A percentile compares a stretch with the other conserved stretches of the same genome.
These are phyloP conservation scores for Hymenoscyphus scutula DNA, from an alignment of 2,329 filamentous ascomycete genomes.

Conservation along the genomic window DNA sequence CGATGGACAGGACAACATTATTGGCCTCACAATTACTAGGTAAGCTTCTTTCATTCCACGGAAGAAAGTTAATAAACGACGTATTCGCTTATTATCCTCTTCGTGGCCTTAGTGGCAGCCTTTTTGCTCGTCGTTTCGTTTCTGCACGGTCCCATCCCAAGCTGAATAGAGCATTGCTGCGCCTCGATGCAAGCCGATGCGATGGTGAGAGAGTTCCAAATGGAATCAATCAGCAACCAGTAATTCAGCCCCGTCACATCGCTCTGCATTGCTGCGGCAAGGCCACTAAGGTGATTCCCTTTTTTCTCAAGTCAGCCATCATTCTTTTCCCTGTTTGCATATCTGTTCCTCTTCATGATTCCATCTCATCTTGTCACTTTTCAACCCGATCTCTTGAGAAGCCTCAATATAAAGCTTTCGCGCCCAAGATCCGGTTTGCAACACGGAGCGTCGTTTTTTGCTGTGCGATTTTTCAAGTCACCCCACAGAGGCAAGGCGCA, in stretches of 20 bases:
- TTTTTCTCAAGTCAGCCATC: not conserved
- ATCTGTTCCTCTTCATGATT: not conserved
- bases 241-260: constrained; percentile 6
- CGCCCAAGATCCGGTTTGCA: not conserved
- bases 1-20: not conserved
- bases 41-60: not conserved
- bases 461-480: not conserved
- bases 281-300: not conserved
- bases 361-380: not conserved
- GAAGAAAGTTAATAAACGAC: not conserved
- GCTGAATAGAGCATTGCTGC: constrained; percentile 1
- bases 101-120: too few relatives aligned
- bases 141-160: not conserved
- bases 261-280: constrained; percentile 3
- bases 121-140: not conserved
- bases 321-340: constrained; percentile 3
- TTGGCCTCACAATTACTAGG: not conserved
- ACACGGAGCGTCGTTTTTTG: not conserved
- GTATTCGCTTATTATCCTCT: not conserved
- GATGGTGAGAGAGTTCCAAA: constrained; percentile 1
- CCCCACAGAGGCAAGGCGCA: not conserved
- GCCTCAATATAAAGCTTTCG: not conserved
- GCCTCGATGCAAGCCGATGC: not conserved
- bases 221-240: constrained; percentile 3
- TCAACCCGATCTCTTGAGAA: not conserved